Evolutionary conservation across 1,284 basidiomycete genomes (phyloP).

Genomic region (Austroboletus rostrupii): DNA sequence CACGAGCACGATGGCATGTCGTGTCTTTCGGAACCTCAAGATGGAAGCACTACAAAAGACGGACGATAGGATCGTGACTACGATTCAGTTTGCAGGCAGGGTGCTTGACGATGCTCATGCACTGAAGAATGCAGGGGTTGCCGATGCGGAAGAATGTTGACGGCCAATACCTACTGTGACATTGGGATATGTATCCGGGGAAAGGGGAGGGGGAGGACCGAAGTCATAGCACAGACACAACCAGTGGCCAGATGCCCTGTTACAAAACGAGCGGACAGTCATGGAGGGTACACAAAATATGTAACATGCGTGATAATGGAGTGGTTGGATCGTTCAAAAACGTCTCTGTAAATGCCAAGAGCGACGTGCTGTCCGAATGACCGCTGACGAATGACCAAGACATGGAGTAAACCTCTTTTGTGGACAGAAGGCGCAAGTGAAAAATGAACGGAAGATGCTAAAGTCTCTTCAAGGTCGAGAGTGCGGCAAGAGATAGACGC

Average conservation of each 20-base stretch:
- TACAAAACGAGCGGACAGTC: slow-evolving; percentile 18
- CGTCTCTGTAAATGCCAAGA: slow-evolving; percentile 4
- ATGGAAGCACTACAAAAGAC: slow-evolving; percentile 10
- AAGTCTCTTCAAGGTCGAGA: slow-evolving; percentile 24
- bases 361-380: slow-evolving; percentile 1
- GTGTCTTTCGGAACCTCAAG: slow-evolving; percentile 34
- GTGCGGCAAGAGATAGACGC: slow-evolving; percentile 26
- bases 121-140: neutral
- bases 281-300: slow-evolving; percentile 1
- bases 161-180: too few relatives aligned
- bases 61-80: slow-evolving; percentile 12
- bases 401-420: slow-evolving; percentile 1
- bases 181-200: neutral
- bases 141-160: neutral
- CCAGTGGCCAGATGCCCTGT: slow-evolving; percentile 1
- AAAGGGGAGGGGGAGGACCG: too few relatives aligned
- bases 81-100: slow-evolving; percentile 18
- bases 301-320: neutral
- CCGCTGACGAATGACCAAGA: slow-evolving; percentile 8
- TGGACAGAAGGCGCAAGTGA: neutral
- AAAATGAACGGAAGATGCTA: slow-evolving; percentile 6
- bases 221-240: slow-evolving; percentile 2
- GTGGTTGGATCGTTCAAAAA: slow-evolving; percentile 3
- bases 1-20: slow-evolving; percentile 30
- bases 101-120: slow-evolving; percentile 1